phyloP scores from a whole-genome alignment of 2,329 filamentous ascomycete genomes.

The Pseudogymnoascus sp. region DNA sequence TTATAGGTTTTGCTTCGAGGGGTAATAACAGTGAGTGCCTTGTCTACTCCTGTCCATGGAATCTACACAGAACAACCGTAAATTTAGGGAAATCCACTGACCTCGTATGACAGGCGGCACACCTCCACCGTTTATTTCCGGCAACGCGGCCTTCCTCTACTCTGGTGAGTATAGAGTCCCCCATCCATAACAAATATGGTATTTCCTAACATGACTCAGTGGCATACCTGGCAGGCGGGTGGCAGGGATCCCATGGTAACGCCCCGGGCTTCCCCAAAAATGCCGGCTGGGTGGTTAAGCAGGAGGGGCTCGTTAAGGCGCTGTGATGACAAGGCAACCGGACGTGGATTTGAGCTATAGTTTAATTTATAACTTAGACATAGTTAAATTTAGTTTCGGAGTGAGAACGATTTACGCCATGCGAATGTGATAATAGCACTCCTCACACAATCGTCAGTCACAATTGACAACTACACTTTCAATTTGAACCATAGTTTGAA shows the following conservation, averaged over 20 bases:
- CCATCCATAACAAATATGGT: not conserved
- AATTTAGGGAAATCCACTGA: not conserved
- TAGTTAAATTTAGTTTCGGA: not conserved
- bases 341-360: too few species aligned
- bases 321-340: slow-evolving; percentile 19
- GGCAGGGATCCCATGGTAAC: slow-evolving; percentile 26
- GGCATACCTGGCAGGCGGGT: slow-evolving; percentile 32
- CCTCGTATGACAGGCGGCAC: slow-evolving; percentile 14
- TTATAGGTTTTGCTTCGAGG: slow-evolving; percentile 24
- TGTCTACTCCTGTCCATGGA: not conserved
- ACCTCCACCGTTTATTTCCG: slow-evolving; percentile 33
- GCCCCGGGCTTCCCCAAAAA: slow-evolving; percentile 33
- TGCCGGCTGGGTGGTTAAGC: slow-evolving; percentile 30
- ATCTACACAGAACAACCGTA: not conserved
- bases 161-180: slow-evolving; percentile 3
- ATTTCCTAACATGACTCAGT: slow-evolving; percentile 20
- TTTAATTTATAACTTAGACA: too few species aligned
- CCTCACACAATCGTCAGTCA: slow-evolving; percentile 1
- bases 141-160: slow-evolving; percentile 33
- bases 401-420: not conserved
- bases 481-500: not conserved
- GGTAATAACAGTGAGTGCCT: slow-evolving; percentile 23
- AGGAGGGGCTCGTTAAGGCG: slow-evolving; percentile 31
- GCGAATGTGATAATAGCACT: not conserved
- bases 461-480: not conserved